These are phyloP conservation scores for Fusarium sp. DNA, from an alignment of 2,329 filamentous ascomycete species.

Conservation along the genomic window DNA sequence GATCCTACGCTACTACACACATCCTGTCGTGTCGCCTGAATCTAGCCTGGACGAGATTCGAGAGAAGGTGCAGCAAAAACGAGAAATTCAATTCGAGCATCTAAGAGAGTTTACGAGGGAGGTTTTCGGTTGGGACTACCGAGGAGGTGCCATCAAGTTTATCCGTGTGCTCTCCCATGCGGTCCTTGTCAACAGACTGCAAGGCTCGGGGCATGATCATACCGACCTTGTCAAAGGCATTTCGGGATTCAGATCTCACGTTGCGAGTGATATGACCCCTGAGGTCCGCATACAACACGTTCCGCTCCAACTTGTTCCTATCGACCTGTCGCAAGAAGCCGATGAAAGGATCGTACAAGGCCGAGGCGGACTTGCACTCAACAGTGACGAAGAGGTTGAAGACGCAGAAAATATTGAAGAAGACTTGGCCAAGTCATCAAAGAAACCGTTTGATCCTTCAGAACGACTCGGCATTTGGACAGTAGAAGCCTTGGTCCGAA, in stretches of 20 bases:
- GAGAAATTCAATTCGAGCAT: conserved; percentile 51
- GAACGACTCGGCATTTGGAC: conserved; percentile 59
- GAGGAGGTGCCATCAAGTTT: conserved; percentile 83
- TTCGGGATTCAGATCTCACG: conserved; percentile 72
- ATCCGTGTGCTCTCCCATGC: conserved; percentile 81
- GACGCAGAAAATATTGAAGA: conserved; percentile 47
- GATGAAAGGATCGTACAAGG: conserved; percentile 65
- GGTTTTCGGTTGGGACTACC: conserved; percentile 86
- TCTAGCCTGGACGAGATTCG: conserved; percentile 52
- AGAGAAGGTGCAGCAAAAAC: conserved; percentile 38
- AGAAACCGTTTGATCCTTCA: conserved; percentile 68
- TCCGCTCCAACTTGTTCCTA: conserved; percentile 77
- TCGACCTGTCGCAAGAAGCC: conserved; percentile 78
- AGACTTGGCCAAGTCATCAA: background rate
- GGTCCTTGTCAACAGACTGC: conserved; percentile 70
- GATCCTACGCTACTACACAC: conserved; percentile 85
- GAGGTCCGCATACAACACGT: conserved; percentile 83
- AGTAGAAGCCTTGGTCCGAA: conserved; percentile 48
- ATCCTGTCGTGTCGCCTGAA: conserved; percentile 80
- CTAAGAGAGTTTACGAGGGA: conserved; percentile 79
- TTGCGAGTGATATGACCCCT: conserved; percentile 75
- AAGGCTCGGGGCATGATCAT: conserved; percentile 41
- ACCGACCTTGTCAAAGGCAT: conserved; percentile 70
- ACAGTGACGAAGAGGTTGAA: conserved; percentile 71
- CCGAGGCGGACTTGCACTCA: conserved; percentile 66